Percentiles rank a stretch among this genome's conserved stretches.
Evolutionary conservation across 345 rosid species (phyloP).

Genomic region (Arabidopsis thaliana): TAIR10.1 NC_003070.9:7929501-7930000

Average conservation of each 20-base stretch:
- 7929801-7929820: constrained; percentile 63
- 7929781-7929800: constrained; percentile 52
- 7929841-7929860: constrained; percentile 48
- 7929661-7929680: constrained; percentile 8
- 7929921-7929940: constrained; percentile 11
- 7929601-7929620: constrained; percentile 9
- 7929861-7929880: constrained; percentile 46
- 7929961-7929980: constrained; percentile 10
- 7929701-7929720: constrained; percentile 1
- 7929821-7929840: constrained; percentile 52
- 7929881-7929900: constrained; percentile 11
- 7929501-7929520: constrained; percentile 50
- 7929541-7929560: constrained; percentile 83
- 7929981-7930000: constrained; percentile 48
- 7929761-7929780: constrained; percentile 56
- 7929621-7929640: neutral
- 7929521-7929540: constrained; percentile 73
- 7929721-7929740: neutral
- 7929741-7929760: constrained; percentile 15
- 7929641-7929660: neutral
- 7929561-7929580: constrained; percentile 74
- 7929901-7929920: neutral
- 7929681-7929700: neutral
- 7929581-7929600: constrained; percentile 37
- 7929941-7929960: constrained; percentile 10